These are phyloP conservation scores for Smittium culicis DNA, from an alignment of 371 early-diverging fungal genomes.

Conservation along the genomic window DNA sequence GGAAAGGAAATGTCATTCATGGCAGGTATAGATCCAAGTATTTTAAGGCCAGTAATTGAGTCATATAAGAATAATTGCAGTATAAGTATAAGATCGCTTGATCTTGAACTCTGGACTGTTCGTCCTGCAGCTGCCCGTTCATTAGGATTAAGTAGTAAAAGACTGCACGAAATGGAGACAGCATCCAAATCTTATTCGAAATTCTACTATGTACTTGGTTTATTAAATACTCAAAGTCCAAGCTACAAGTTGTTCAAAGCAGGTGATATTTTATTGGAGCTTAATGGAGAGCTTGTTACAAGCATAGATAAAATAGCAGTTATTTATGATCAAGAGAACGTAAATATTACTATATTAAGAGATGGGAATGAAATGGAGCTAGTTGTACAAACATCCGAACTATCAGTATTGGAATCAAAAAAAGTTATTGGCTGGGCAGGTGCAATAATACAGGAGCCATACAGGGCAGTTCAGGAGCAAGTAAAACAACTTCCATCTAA, in stretches of 20 bases:
- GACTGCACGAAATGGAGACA: slow-evolving; percentile 52
- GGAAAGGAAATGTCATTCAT: slow-evolving; percentile 48
- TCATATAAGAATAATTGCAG: slow-evolving; percentile 19
- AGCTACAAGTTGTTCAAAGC: too few species aligned
- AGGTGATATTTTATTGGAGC: too few species aligned
- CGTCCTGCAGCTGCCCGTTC: slow-evolving; percentile 63
- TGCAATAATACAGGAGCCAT: slow-evolving; percentile 63
- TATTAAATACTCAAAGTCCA: slow-evolving; percentile 37
- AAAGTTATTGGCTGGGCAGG: too few species aligned
- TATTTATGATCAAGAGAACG: too few species aligned
- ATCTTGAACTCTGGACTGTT: slow-evolving; percentile 65
- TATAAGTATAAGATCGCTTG: slow-evolving; percentile 39
- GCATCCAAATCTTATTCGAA: slow-evolving; percentile 42
- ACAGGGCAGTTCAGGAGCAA: slow-evolving; percentile 70
- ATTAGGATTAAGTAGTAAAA: slow-evolving; percentile 59
- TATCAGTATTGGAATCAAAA: too few species aligned
- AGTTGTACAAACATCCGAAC: too few species aligned
- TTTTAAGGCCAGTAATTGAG: slow-evolving; percentile 20
- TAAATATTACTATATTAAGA: too few species aligned
- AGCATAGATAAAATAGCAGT: too few species aligned
- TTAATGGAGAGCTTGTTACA: too few species aligned
- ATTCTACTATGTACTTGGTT: slow-evolving; percentile 51
- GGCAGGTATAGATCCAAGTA: slow-evolving; percentile 37
- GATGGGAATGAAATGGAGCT: too few species aligned
- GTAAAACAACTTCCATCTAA: slow-evolving; percentile 47